Percentiles rank a stretch among this genome's conserved stretches.
Conservation (phyloP, 371 early-diverging fungal genomes). For the Mucor saturninus region DNA sequence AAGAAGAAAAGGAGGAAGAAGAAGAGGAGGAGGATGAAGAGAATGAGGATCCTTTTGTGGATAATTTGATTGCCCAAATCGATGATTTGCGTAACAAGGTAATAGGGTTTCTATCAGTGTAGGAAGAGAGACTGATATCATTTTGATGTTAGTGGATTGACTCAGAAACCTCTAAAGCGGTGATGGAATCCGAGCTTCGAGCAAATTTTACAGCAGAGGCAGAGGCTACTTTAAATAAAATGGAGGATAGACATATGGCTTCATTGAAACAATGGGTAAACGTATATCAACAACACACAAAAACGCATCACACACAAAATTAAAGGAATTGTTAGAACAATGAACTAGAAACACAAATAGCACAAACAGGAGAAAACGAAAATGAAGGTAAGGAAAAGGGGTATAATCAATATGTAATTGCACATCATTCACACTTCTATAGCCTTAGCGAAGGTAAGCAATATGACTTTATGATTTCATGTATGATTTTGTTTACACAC, state of each 20-base stretch:
- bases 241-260: conserved; percentile 48
- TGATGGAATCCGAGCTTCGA: conserved; percentile 61
- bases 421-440: too few relatives aligned
- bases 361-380: background rate
- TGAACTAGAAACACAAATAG: conserved; percentile 7
- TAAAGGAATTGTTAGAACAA: conserved; percentile 11
- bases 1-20: background rate
- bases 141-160: conserved; percentile 55
- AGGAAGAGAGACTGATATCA: background rate
- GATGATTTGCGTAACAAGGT: conserved; percentile 60
- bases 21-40: conserved; percentile 12
- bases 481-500: background rate
- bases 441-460: too few relatives aligned
- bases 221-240: conserved; percentile 44
- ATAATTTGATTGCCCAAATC: conserved; percentile 43
- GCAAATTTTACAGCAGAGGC: conserved; percentile 55
- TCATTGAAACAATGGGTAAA: conserved; percentile 41
- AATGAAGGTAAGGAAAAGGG: background rate
- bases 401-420: too few relatives aligned
- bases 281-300: background rate
- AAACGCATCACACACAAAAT: background rate
- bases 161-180: conserved; percentile 58
- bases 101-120: background rate
- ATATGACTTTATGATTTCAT: too few relatives aligned
- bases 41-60: conserved; percentile 50